Percentiles rank a stretch among this genome's conserved stretches.
phyloP scores from a whole-genome alignment of 257 asterid species.

The Solanum commersonii region DNA sequence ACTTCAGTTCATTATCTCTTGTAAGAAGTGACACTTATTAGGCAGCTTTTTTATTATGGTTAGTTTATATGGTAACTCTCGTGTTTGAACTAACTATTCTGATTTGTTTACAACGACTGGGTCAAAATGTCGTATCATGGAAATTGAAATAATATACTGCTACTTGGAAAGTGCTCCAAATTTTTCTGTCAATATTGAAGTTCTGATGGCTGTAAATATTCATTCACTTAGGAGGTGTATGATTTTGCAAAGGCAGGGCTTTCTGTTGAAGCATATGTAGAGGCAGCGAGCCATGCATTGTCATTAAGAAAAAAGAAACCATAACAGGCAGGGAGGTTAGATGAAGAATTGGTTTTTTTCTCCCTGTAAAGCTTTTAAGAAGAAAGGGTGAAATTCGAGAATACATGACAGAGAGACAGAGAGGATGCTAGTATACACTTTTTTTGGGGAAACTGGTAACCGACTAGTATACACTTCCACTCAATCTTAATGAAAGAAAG shows the following conservation, averaged over 20 bases:
- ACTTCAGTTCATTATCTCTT: neutral
- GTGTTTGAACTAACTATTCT: neutral
- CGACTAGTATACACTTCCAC: neutral
- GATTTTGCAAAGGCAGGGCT: neutral
- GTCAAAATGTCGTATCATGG: neutral
- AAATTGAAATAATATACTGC: neutral
- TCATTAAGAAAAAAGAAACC: neutral
- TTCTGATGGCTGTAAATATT: neutral
- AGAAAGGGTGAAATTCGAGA: neutral
- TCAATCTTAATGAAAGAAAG: neutral
- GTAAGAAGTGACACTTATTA: neutral
- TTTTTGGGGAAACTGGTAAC: neutral
- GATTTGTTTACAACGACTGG: neutral
- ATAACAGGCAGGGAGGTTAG: neutral
- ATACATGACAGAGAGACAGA: neutral
- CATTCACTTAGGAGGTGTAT: neutral
- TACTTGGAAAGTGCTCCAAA: neutral
- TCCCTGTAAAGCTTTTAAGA: neutral
- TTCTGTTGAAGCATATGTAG: neutral
- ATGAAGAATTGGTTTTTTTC: neutral
- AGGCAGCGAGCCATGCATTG: neutral
- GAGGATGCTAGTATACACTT: neutral
- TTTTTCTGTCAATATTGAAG: neutral
- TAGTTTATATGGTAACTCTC: neutral
- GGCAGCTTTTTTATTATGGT: neutral